Conservation (phyloP, 1,284 basidiomycete genomes). For the Uromyces viciae-fabae region DNA sequence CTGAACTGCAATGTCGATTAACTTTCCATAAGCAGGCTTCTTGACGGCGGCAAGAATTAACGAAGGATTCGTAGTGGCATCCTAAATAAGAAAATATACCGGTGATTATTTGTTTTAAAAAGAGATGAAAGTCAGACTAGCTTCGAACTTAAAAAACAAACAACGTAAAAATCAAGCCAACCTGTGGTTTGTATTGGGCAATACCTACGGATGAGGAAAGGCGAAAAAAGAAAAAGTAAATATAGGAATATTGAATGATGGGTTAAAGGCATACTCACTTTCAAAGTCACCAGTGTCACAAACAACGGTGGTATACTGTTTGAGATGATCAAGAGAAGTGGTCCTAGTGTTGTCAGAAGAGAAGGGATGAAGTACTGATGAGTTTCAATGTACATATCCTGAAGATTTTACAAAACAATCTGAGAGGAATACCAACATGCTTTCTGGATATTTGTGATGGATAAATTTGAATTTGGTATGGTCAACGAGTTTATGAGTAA, state of each 20-base stretch:
- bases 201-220: constrained; percentile 15
- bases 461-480: too few relatives aligned
- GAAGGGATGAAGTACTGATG: neutral
- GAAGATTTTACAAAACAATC: too few relatives aligned
- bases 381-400: too few relatives aligned
- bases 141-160: too few relatives aligned
- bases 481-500: too few relatives aligned
- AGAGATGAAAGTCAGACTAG: too few relatives aligned
- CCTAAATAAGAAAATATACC: constrained; percentile 14
- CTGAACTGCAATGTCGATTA: constrained; percentile 78
- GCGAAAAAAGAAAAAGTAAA: neutral
- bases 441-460: too few relatives aligned
- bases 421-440: too few relatives aligned
- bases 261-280: constrained; percentile 10
- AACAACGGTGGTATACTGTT: constrained; percentile 76
- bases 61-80: constrained; percentile 86
- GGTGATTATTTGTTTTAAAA: too few relatives aligned
- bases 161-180: constrained; percentile 16
- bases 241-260: neutral
- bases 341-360: constrained; percentile 57
- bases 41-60: constrained; percentile 85
- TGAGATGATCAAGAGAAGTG: constrained; percentile 79
- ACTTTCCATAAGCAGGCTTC: constrained; percentile 75
- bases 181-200: constrained; percentile 43
- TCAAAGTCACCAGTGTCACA: constrained; percentile 45